phyloP scores from a whole-genome alignment of 2,329 filamentous ascomycete species.

The Fusarium decemcellulare region DNA sequence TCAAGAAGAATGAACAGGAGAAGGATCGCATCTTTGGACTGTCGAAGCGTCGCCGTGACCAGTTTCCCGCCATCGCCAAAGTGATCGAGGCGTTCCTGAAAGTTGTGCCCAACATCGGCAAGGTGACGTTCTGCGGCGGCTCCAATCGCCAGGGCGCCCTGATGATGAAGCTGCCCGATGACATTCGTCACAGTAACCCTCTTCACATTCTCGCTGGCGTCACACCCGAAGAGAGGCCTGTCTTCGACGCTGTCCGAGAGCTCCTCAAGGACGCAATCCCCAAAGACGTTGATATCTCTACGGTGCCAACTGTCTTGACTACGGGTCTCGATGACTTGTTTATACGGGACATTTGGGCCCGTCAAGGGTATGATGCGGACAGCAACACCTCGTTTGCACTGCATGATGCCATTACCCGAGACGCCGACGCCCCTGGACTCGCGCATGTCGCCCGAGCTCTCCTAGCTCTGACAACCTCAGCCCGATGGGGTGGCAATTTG shows the following conservation, averaged over 20 bases:
- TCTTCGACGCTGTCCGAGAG: slow-evolving; percentile 55
- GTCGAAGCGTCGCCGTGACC: slow-evolving; percentile 82
- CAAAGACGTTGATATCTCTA: slow-evolving; percentile 50
- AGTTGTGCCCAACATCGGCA: slow-evolving; percentile 78
- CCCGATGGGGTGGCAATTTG: slow-evolving; percentile 79
- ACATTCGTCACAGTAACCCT: slow-evolving; percentile 75
- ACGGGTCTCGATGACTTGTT: slow-evolving; percentile 62
- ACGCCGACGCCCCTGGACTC: slow-evolving; percentile 79
- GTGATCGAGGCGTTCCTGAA: slow-evolving; percentile 82
- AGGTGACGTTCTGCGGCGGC: slow-evolving; percentile 87
- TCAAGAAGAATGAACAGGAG: slow-evolving; percentile 62
- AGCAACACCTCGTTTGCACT: slow-evolving; percentile 77
- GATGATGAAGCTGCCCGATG: slow-evolving; percentile 75
- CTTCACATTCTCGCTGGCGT: slow-evolving; percentile 59
- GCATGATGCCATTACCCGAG: slow-evolving; percentile 78
- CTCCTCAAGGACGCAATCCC: slow-evolving; percentile 61
- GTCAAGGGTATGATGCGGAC: slow-evolving; percentile 63
- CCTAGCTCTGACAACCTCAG: slow-evolving; percentile 79
- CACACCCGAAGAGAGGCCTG: slow-evolving; percentile 42
- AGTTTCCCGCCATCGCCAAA: slow-evolving; percentile 87
- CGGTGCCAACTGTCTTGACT: slow-evolving; percentile 59
- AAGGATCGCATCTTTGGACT: slow-evolving; percentile 79
- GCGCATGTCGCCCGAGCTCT: slow-evolving; percentile 80
- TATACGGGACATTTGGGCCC: slow-evolving; percentile 65
- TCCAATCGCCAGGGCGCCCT: slow-evolving; percentile 89